Conservation (phyloP, 2,329 filamentous ascomycete genomes). For the Microdochium trichocladiopsis region DNA sequence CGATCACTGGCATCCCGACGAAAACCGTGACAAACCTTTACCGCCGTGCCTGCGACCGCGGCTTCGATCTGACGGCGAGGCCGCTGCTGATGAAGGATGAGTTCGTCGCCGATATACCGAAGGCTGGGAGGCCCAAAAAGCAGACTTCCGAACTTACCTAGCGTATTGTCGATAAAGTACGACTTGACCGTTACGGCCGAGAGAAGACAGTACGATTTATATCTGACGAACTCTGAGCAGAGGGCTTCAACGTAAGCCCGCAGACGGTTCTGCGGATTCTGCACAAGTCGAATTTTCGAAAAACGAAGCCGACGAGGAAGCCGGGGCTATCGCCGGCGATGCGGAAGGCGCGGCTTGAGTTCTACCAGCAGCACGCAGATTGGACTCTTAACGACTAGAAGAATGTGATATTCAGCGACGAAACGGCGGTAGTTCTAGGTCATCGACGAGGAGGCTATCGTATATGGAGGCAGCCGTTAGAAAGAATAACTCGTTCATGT, state of each 20-base stretch:
- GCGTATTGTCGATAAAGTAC: neutral
- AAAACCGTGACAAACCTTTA: neutral
- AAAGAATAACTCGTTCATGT: neutral
- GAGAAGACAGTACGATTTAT: neutral
- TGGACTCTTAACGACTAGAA: conserved; percentile 10
- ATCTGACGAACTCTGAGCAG: neutral
- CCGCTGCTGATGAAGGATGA: neutral
- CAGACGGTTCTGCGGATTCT: neutral
- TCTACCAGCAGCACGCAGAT: neutral
- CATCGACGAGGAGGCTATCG: conserved; percentile 2
- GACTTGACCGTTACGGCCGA: neutral
- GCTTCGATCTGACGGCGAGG: neutral
- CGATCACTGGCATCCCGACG: neutral
- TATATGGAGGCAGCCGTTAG: conserved; percentile 1
- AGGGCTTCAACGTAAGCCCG: neutral
- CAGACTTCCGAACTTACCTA: neutral
- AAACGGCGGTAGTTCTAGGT: conserved; percentile 9
- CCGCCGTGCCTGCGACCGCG: neutral
- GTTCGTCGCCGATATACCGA: neutral
- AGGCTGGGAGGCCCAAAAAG: neutral
- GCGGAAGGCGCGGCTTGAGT: neutral
- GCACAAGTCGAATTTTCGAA: neutral
- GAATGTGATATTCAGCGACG: conserved; percentile 13
- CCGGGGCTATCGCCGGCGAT: neutral
- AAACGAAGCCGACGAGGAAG: neutral